Base-by-base conservation (phyloP, 202 grass and related monocot genomes). In the Carex sylvatica region DNA sequence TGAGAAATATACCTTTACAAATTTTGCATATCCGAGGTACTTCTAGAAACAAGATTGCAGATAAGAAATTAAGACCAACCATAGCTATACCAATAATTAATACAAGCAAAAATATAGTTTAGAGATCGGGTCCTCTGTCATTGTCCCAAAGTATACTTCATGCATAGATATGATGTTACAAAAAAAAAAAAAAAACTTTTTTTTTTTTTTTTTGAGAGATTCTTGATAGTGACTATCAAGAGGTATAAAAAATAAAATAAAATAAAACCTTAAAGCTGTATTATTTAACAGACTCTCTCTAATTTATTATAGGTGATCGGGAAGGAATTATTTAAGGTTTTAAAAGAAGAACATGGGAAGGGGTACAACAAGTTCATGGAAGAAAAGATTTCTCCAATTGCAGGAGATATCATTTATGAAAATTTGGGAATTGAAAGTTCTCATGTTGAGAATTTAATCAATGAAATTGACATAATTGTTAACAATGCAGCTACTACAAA, bases 401-500 rank as follows among this genome's bases (percentile, higher is more conserved):
- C 92, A 1, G 92, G 87, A 22, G 92, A 94, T 73, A 72, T 94
- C 51, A 80, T 92, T 62, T 75, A 56, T 1, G 85, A 92, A 65
- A 84, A 89, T 35, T 86, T 94, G 1, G 89, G 92, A 54, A 47
- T 94, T 16, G 75, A 94, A 36, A n/a, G 14, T 6, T 18, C 81
- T 65, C 55, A 54, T n/a, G 44, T 90, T 11, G 18, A 13, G 4
- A 70, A 86, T 19, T 74, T 93, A 36, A 78, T 30, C 1, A 47
- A 49, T 7, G 85, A 91, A 58, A 40, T 94, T n/a, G 87, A 94
- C 47, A 78, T 92, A 38, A 90, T 94, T 61, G 92, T 94, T 42
- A 94, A 91, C 35, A 86, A 83, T 12, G 89, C 92, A 12, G 92
- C 92, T 61, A 92, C 89, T 14, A 94, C 92, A 11, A 91, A 89